Evolutionary conservation across 371 early-diverging fungal genomes (phyloP).

Genomic region (Mucor mucedo): DNA sequence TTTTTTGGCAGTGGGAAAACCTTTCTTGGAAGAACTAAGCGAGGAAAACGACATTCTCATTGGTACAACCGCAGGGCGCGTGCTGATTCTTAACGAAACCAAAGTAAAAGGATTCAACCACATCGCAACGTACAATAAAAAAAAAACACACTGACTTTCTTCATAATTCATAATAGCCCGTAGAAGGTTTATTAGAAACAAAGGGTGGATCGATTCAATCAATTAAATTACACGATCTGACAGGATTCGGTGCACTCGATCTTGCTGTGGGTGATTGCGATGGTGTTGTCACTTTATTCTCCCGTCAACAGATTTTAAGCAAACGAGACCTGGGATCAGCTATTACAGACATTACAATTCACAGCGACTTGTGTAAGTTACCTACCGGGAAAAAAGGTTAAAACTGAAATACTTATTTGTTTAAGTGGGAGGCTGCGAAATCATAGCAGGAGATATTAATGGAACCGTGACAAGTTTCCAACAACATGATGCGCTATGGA

Average conservation of each 20-base stretch:
- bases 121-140: background rate
- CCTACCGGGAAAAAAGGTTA: background rate
- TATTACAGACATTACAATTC: slow-evolving; percentile 43
- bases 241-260: slow-evolving; percentile 48
- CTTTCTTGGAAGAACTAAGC: slow-evolving; percentile 50
- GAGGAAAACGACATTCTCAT: slow-evolving; percentile 56
- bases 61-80: slow-evolving; percentile 50
- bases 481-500: slow-evolving; percentile 51
- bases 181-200: slow-evolving; percentile 53
- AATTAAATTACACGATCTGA: slow-evolving; percentile 47
- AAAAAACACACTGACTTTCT: background rate
- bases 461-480: slow-evolving; percentile 52
- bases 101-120: slow-evolving; percentile 30
- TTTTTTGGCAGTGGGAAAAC: slow-evolving; percentile 50
- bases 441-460: slow-evolving; percentile 50
- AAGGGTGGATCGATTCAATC: slow-evolving; percentile 54
- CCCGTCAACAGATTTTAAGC: slow-evolving; percentile 51
- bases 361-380: slow-evolving; percentile 38
- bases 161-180: slow-evolving; percentile 21
- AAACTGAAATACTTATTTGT: background rate
- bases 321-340: slow-evolving; percentile 45
- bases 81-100: slow-evolving; percentile 48
- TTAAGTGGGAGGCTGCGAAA: slow-evolving; percentile 50
- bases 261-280: slow-evolving; percentile 57
- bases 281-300: slow-evolving; percentile 52